Conservation (phyloP, 345 rosid species). For the Punica granatum region DNA sequence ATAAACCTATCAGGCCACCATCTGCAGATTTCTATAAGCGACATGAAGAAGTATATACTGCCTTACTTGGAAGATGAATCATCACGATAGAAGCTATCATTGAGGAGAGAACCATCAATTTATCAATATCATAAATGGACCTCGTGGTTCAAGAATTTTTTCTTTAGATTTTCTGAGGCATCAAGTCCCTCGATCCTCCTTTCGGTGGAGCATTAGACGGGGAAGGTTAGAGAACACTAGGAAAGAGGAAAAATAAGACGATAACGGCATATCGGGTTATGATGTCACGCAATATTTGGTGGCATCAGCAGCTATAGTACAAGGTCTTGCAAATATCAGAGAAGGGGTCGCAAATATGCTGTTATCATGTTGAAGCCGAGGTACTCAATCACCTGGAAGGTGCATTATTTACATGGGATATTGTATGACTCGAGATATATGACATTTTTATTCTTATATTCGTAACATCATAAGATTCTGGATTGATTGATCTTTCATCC, state of each 20-base stretch:
- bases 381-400: no score
- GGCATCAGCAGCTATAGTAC: no score
- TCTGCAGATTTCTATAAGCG: conserved; percentile 41
- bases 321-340: no score
- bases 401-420: no score
- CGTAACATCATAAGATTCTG: no score
- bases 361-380: no score
- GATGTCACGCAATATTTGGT: no score
- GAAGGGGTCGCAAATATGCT: no score
- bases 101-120: conserved; percentile 16
- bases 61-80: conserved; percentile 47
- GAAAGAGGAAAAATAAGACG: neutral
- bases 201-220: neutral
- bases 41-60: conserved; percentile 53
- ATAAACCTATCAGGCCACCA: conserved; percentile 52
- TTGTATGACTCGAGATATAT: no score
- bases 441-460: no score
- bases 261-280: neutral
- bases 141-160: neutral
- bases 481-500: no score
- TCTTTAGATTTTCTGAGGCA: neutral
- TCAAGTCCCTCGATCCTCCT: neutral
- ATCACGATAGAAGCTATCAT: neutral
- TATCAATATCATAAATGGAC: conserved; percentile 5
- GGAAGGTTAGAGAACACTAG: no score